phyloP scores from a whole-genome alignment of 441 rosid species.

The Breynia disticha region DNA sequence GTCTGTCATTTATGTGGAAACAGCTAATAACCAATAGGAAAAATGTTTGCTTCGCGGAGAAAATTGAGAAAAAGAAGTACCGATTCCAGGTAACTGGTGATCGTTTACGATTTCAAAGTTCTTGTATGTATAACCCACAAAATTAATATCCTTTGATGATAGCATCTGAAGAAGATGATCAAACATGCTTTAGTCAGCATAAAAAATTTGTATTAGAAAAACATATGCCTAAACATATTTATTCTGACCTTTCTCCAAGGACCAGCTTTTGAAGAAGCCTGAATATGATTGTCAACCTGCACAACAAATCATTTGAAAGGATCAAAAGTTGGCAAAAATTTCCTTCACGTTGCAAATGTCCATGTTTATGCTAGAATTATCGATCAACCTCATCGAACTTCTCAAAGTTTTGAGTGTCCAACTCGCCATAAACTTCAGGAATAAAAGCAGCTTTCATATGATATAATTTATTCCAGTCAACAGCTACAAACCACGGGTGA shows the following conservation, averaged over 20 bases:
- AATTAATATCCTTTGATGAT: constrained; percentile 85
- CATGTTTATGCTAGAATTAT: constrained; percentile 6
- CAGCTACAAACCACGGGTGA: constrained; percentile 79
- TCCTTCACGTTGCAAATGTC: neutral
- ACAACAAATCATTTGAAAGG: constrained; percentile 15
- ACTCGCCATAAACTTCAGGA: constrained; percentile 86
- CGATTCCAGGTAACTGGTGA: constrained; percentile 71
- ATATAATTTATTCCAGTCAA: constrained; percentile 79
- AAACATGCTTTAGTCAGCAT: constrained; percentile 2
- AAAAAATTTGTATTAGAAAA: neutral
- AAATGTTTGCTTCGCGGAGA: no score
- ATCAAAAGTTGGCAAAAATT: constrained; percentile 3
- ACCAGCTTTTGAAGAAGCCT: constrained; percentile 63
- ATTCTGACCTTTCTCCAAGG: constrained; percentile 92
- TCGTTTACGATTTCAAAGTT: constrained; percentile 86
- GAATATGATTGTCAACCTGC: constrained; percentile 67
- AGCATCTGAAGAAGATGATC: constrained; percentile 63
- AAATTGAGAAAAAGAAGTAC: constrained; percentile 22
- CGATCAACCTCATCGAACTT: constrained; percentile 83
- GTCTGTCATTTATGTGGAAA: neutral
- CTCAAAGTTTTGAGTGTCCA: constrained; percentile 94
- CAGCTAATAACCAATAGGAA: no score
- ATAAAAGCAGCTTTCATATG: constrained; percentile 89
- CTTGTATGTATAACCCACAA: constrained; percentile 94
- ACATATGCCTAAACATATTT: neutral